Base-by-base conservation (phyloP, 441 rosid species). In the Macaranga tanarius region DNA sequence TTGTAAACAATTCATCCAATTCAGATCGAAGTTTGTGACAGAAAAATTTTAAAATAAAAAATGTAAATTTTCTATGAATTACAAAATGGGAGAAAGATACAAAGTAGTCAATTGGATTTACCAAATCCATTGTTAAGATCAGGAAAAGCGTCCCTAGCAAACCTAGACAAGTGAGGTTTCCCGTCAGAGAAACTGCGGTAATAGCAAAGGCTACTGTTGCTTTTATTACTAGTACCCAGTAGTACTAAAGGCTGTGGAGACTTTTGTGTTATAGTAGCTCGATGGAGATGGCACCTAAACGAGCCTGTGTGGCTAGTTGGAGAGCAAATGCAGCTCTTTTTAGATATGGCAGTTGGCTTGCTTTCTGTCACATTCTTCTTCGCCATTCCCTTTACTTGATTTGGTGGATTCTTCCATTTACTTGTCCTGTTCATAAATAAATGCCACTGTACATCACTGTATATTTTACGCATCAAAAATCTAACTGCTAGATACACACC, bases 221-320 rank as follows among this genome's bases (percentile, higher is more conserved):
- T 57, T 6, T 28, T 50, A 62, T 12, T 15, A n/a, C 4, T 4
- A 22, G 20, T 6, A 34, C 23, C 10, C 19, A 47, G 56, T 20
- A 31, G 38, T 31, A 31, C 38, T 2, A 40, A 57, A 26, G 65
- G 17, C 19, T 10, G 61, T n/a, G 54, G 51, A 7, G 51, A 15
- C 20, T 54, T 2, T 31, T 74, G 62, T 48, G 51, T 0, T 20
- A 42, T 50, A 47, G 42, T 68, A 28, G 65, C 12, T 10, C 69
- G 71, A 70, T 78, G 82, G 50, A 78, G 76, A 65, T 73, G 76
- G 62, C 76, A 73, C 71, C 72, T 78, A 66, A 78, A 78, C 0
- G 84, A 81, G 23, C 80, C 80, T 3, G 56, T 71, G 59, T 75
- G 79, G 23, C 45, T 78, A 0, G 82, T 72, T 51, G 78, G 77